Evolutionary conservation across 2,329 filamentous ascomycete genomes (phyloP).

Genomic region (Cladophialophora yegresii): DNA sequence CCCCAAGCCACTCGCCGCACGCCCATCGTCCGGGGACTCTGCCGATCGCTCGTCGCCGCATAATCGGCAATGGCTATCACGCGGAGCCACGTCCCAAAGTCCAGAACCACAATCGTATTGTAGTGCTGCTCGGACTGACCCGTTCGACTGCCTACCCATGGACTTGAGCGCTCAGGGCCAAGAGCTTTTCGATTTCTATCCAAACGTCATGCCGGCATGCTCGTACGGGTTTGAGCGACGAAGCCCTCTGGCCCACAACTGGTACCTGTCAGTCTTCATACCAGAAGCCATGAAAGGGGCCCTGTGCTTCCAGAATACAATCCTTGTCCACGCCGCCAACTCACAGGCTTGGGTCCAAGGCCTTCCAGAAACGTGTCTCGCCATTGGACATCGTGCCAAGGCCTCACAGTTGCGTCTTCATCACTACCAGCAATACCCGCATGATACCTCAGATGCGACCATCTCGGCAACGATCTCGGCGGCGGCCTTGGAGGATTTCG

Average conservation of each 20-base stretch:
- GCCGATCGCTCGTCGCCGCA: conserved; percentile 12
- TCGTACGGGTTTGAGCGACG: conserved; percentile 45
- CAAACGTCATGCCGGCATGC: conserved; percentile 45
- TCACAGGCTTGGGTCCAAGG: conserved; percentile 45
- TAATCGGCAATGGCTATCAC: background rate
- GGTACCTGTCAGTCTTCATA: conserved; percentile 45
- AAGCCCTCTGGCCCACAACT: conserved; percentile 43
- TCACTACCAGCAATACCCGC: conserved; percentile 40
- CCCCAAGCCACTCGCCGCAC: conserved; percentile 13
- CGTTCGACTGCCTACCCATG: conserved; percentile 44
- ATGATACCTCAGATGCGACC: conserved; percentile 43
- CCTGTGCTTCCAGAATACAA: conserved; percentile 44
- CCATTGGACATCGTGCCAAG: conserved; percentile 41
- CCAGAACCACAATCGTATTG: conserved; percentile 41
- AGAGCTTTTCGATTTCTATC: conserved; percentile 45
- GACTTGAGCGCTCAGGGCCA: conserved; percentile 40
- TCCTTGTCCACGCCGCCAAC: conserved; percentile 45
- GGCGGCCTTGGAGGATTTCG: conserved; percentile 46
- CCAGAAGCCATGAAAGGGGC: conserved; percentile 47
- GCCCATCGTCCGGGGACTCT: conserved; percentile 13
- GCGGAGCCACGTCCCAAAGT: conserved; percentile 17
- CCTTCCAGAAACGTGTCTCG: conserved; percentile 39
- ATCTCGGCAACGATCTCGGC: conserved; percentile 46
- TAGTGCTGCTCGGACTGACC: conserved; percentile 44
- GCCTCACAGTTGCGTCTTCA: conserved; percentile 42